phyloP scores from a whole-genome alignment of 208 protist genomes.

The Trypanosomatidae sp. region DNA sequence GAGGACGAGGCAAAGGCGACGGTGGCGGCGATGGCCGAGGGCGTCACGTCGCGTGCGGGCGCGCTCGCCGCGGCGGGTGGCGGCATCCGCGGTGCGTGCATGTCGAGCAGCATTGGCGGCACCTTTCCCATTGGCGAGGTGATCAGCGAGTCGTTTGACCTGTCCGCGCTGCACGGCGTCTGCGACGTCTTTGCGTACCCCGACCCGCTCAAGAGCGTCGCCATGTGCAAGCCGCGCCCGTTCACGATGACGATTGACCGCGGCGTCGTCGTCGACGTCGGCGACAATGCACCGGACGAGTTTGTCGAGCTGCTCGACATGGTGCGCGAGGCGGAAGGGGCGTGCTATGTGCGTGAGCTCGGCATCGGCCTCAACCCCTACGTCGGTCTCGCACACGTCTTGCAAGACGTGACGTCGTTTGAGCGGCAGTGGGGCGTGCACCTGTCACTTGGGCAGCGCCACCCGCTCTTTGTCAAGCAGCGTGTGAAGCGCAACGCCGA shows the following conservation, averaged over 20 bases:
- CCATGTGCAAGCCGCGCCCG: slow-evolving; percentile 37
- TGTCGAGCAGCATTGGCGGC: slow-evolving; percentile 74
- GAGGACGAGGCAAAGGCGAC: slow-evolving; percentile 15
- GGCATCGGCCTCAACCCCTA: slow-evolving; percentile 86
- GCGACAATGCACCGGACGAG: slow-evolving; percentile 42
- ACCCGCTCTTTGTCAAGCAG: slow-evolving; percentile 86
- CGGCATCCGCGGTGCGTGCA: slow-evolving; percentile 24
- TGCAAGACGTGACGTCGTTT: slow-evolving; percentile 84
- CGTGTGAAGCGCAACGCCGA: slow-evolving; percentile 43
- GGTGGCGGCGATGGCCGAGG: slow-evolving; percentile 29
- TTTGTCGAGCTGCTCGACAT: slow-evolving; percentile 68
- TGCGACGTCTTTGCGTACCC: slow-evolving; percentile 81
- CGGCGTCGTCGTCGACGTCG: slow-evolving; percentile 50
- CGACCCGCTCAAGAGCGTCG: slow-evolving; percentile 55
- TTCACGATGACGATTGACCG: slow-evolving; percentile 59
- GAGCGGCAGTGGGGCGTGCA: slow-evolving; percentile 87
- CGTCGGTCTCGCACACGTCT: slow-evolving; percentile 49
- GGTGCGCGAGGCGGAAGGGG: slow-evolving; percentile 64
- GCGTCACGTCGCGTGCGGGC: slow-evolving; percentile 1
- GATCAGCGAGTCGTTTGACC: slow-evolving; percentile 79
- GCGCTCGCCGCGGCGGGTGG: slow-evolving; percentile 1
- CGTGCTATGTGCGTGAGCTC: slow-evolving; percentile 79
- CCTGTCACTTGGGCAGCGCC: slow-evolving; percentile 75
- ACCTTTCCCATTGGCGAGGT: slow-evolving; percentile 87
- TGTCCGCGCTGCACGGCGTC: slow-evolving; percentile 62